Conservation (phyloP, 352 stramenopile genomes). For the Phytophthora pseudosyringae region DNA sequence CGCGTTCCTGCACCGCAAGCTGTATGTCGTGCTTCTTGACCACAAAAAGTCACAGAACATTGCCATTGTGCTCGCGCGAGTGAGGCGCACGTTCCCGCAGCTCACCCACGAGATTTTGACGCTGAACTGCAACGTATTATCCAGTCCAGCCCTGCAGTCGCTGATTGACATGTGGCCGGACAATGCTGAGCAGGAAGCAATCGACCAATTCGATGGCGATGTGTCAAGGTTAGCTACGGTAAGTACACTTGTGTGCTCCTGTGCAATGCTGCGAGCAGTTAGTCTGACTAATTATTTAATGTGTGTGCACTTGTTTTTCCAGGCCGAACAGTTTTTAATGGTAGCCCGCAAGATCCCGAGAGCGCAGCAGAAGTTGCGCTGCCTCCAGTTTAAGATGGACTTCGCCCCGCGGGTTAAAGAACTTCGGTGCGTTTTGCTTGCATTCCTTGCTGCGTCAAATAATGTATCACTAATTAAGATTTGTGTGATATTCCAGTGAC, state of each 20-base stretch:
- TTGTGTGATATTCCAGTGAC: conserved; percentile 32
- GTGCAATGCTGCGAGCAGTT: not conserved
- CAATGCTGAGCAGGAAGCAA: conserved; percentile 68
- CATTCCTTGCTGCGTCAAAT: not conserved
- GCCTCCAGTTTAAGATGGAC: conserved; percentile 83
- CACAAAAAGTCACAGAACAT: conserved; percentile 90
- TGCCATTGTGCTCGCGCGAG: conserved; percentile 73
- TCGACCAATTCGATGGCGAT: conserved; percentile 68
- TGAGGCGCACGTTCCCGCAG: conserved; percentile 69
- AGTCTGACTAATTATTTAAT: conserved; percentile 1
- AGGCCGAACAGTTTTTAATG: conserved; percentile 81
- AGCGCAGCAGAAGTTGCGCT: conserved; percentile 76
- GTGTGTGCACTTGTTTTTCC: not conserved
- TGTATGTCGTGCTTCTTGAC: conserved; percentile 74
- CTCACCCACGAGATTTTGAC: conserved; percentile 68
- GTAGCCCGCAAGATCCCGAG: conserved; percentile 63
- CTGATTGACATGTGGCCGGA: conserved; percentile 89
- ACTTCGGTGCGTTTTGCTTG: conserved; percentile 51
- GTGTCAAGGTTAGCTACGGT: conserved; percentile 54
- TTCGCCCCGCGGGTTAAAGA: conserved; percentile 72
- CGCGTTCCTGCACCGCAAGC: conserved; percentile 50
- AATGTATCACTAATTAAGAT: conserved; percentile 6
- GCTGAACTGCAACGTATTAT: conserved; percentile 70
- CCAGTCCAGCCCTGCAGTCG: conserved; percentile 68
- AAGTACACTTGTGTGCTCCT: conserved; percentile 2